phyloP scores from a whole-genome alignment of 176 grass and related monocot genomes.

The Ensete glaucum region DNA sequence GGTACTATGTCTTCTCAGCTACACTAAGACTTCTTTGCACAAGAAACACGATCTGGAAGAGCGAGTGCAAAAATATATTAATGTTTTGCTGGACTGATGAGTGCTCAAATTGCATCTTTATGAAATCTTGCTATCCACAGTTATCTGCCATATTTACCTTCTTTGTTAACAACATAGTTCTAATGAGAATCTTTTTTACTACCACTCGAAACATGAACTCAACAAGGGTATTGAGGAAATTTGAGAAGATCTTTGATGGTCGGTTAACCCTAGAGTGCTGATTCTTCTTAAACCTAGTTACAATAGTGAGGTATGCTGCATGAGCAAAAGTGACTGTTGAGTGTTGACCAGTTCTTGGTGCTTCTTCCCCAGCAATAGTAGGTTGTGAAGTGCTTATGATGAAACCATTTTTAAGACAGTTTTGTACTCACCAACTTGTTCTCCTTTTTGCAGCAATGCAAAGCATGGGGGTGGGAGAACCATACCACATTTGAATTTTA shows the following conservation, averaged over 20 bases:
- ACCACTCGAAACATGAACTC: too few species aligned
- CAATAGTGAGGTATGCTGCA: too few species aligned
- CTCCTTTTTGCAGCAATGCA: slow-evolving; percentile 61
- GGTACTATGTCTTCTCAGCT: slow-evolving; percentile 32
- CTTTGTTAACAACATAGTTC: too few species aligned
- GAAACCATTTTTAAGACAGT: not conserved
- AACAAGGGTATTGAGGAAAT: too few species aligned
- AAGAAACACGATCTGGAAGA: not conserved
- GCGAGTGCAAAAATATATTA: not conserved
- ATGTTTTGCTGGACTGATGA: not conserved
- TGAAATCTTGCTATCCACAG: not conserved
- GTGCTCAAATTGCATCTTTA: not conserved
- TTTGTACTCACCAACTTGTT: not conserved
- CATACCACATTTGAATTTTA: slow-evolving; percentile 90
- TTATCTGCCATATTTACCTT: not conserved
- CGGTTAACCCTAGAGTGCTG: too few species aligned
- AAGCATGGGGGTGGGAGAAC: slow-evolving; percentile 81
- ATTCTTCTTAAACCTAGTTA: too few species aligned
- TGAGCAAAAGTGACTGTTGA: not conserved
- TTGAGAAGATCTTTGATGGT: too few species aligned
- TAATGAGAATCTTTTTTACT: too few species aligned
- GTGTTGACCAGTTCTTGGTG: not conserved
- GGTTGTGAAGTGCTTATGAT: not conserved
- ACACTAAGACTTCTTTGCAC: not conserved
- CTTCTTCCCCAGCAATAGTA: not conserved